Conservation (phyloP, 208 protist genomes). For the Crithidia sp. region DNA sequence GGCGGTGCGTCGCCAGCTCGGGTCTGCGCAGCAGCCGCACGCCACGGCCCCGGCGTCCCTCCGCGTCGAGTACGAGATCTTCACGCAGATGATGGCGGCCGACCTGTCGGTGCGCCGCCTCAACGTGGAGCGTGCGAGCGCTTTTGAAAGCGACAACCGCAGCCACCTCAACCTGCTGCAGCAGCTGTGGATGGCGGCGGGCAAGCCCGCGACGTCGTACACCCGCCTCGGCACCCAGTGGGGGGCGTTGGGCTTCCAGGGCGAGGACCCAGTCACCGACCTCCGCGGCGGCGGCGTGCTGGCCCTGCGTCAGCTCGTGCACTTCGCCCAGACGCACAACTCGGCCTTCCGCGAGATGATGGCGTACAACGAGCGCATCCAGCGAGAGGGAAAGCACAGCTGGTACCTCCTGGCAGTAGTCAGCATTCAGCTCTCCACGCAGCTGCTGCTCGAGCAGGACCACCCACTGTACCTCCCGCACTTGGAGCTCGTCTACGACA, state of each 20-base stretch:
- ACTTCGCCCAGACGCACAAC: conserved; percentile 80
- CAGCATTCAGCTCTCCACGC: conserved; percentile 85
- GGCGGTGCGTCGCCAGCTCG: conserved; percentile 19
- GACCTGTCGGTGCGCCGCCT: conserved; percentile 54
- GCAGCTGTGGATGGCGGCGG: conserved; percentile 71
- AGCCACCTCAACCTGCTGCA: conserved; percentile 64
- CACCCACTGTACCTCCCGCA: conserved; percentile 55
- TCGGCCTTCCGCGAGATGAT: conserved; percentile 73
- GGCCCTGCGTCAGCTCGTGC: conserved; percentile 73
- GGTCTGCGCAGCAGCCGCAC: neutral
- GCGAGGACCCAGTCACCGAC: conserved; percentile 87
- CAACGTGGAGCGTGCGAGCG: conserved; percentile 58
- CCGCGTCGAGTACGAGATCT: conserved; percentile 44
- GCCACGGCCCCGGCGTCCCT: conserved; percentile 8
- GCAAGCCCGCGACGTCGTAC: conserved; percentile 43
- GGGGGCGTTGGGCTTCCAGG: conserved; percentile 87
- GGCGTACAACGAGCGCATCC: conserved; percentile 60
- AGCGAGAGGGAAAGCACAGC: conserved; percentile 38
- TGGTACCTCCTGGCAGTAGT: conserved; percentile 90
- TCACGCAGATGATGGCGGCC: conserved; percentile 50
- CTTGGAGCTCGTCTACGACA: conserved; percentile 80
- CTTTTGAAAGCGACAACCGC: conserved; percentile 67
- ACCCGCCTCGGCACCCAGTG: conserved; percentile 58
- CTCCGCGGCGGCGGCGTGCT: conserved; percentile 87
- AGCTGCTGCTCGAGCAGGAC: conserved; percentile 70